Conservation (phyloP, 2,329 filamentous ascomycete species). For the Tolypocladium pustulatum region DNA sequence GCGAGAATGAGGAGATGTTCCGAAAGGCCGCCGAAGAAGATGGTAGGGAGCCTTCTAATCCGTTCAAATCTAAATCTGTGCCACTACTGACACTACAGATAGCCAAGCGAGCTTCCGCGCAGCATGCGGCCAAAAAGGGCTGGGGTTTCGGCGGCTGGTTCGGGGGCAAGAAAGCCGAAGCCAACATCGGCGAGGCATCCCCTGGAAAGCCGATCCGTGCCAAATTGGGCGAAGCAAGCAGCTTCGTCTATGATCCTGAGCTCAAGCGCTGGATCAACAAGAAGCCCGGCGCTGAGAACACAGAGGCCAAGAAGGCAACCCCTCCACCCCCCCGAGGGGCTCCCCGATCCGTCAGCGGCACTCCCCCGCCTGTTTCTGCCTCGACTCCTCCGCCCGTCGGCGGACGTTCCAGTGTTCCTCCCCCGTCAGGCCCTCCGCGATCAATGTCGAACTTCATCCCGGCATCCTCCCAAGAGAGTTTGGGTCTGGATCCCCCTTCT, state of each 20-base stretch:
- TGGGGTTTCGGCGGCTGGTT: slow-evolving; percentile 88
- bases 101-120: slow-evolving; percentile 51
- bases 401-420: slow-evolving; percentile 19
- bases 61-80: not conserved
- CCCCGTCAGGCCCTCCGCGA: slow-evolving; percentile 15
- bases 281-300: slow-evolving; percentile 61
- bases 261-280: slow-evolving; percentile 98
- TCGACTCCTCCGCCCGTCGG: slow-evolving; percentile 21
- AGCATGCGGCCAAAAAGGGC: slow-evolving; percentile 45
- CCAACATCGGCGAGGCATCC: slow-evolving; percentile 24
- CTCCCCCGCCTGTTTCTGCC: slow-evolving; percentile 33
- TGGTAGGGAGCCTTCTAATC: slow-evolving; percentile 32
- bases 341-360: slow-evolving; percentile 41
- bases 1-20: slow-evolving; percentile 77
- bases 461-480: slow-evolving; percentile 21
- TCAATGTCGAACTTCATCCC: not conserved
- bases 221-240: slow-evolving; percentile 88
- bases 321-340: slow-evolving; percentile 67
- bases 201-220: slow-evolving; percentile 67
- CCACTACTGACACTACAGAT: slow-evolving; percentile 7
- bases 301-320: slow-evolving; percentile 50
- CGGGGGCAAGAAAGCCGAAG: slow-evolving; percentile 48
- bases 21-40: slow-evolving; percentile 71
- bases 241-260: slow-evolving; percentile 91
- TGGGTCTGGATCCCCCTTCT: slow-evolving; percentile 23